Evolutionary conservation across 1,284 basidiomycete genomes (phyloP).

Genomic region (Trichosporon faecale): DNA sequence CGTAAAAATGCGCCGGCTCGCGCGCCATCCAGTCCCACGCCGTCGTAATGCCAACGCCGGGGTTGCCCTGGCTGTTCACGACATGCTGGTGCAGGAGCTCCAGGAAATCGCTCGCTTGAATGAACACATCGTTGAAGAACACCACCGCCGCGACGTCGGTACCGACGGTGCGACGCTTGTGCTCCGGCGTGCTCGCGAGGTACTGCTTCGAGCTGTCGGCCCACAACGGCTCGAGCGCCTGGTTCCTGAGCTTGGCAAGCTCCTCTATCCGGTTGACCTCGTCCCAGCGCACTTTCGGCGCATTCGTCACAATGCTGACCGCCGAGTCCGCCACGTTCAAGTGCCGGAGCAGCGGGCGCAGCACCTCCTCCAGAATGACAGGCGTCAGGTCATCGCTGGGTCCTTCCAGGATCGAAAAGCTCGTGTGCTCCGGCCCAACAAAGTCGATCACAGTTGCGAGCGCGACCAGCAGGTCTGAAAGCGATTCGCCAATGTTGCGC

Average conservation of each 20-base stretch:
- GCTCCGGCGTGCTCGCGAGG: slow-evolving; percentile 16
- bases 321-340: slow-evolving; percentile 38
- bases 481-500: slow-evolving; percentile 43
- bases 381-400: slow-evolving; percentile 49
- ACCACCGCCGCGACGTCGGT: slow-evolving; percentile 39
- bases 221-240: slow-evolving; percentile 48
- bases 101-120: slow-evolving; percentile 44
- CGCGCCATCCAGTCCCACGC: slow-evolving; percentile 51
- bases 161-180: slow-evolving; percentile 16
- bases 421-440: slow-evolving; percentile 40
- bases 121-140: slow-evolving; percentile 52
- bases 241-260: slow-evolving; percentile 47
- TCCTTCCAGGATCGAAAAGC: slow-evolving; percentile 50
- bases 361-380: slow-evolving; percentile 35
- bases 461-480: slow-evolving; percentile 49
- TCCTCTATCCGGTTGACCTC: slow-evolving; percentile 47
- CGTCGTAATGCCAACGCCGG: slow-evolving; percentile 43
- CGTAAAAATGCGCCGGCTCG: slow-evolving; percentile 49
- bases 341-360: slow-evolving; percentile 36
- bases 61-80: slow-evolving; percentile 22
- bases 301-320: slow-evolving; percentile 38
- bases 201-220: slow-evolving; percentile 21
- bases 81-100: slow-evolving; percentile 50
- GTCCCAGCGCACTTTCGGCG: slow-evolving; percentile 41
- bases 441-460: slow-evolving; percentile 42